phyloP scores from a whole-genome alignment of 352 stramenopile species.

The Pythium aphanidermatum region DNA sequence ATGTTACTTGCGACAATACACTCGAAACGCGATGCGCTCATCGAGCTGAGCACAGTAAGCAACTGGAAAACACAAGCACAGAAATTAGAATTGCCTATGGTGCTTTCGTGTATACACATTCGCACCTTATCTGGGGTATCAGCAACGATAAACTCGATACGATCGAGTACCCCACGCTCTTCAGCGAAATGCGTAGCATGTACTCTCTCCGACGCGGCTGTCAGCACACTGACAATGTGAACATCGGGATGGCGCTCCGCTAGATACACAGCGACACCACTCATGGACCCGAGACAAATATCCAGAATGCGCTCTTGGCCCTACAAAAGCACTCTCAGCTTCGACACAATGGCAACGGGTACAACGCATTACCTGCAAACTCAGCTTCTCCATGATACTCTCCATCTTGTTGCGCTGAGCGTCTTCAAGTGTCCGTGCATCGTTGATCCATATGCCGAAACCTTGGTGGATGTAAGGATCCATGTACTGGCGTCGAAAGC shows the following conservation, averaged over 20 bases:
- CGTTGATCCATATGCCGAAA: slow-evolving; percentile 65
- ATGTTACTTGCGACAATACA: slow-evolving; percentile 54
- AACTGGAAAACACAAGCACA: slow-evolving; percentile 23
- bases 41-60: slow-evolving; percentile 45
- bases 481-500: slow-evolving; percentile 71
- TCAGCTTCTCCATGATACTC: slow-evolving; percentile 50
- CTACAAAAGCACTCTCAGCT: slow-evolving; percentile 23
- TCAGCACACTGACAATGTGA: slow-evolving; percentile 52
- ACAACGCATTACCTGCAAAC: slow-evolving; percentile 42
- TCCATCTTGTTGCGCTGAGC: slow-evolving; percentile 69
- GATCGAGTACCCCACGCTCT: slow-evolving; percentile 49
- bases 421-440: slow-evolving; percentile 40
- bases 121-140: slow-evolving; percentile 50
- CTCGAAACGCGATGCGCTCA: slow-evolving; percentile 57
- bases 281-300: slow-evolving; percentile 77
- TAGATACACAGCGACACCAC: slow-evolving; percentile 69
- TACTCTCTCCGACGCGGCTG: slow-evolving; percentile 47
- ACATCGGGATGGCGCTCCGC: slow-evolving; percentile 40
- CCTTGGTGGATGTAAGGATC: slow-evolving; percentile 70
- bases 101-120: not conserved
- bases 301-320: slow-evolving; percentile 64
- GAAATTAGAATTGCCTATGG: not conserved
- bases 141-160: slow-evolving; percentile 67
- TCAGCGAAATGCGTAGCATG: slow-evolving; percentile 53
- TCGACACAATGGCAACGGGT: not conserved